Evolutionary conservation across 208 protist genomes (phyloP).

Genomic region (Leishmania braziliensis): DNA sequence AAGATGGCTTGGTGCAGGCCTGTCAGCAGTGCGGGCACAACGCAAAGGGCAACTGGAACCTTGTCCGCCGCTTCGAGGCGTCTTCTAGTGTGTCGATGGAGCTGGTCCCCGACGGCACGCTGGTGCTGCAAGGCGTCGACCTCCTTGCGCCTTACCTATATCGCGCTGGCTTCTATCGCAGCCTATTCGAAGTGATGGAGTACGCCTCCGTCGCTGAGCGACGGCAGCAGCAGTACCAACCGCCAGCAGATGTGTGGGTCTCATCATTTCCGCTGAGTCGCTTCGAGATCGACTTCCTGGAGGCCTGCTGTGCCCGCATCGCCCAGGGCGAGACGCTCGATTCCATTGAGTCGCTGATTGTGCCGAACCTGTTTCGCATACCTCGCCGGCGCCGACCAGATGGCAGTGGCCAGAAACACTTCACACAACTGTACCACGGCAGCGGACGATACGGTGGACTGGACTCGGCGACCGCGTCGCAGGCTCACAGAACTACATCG

Average conservation of each 20-base stretch:
- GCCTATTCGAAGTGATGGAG: constrained; percentile 41
- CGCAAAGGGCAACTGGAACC: constrained; percentile 44
- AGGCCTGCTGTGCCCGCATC: constrained; percentile 82
- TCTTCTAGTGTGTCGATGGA: constrained; percentile 64
- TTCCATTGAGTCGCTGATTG: constrained; percentile 51
- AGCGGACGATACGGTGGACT: neutral
- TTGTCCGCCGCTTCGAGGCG: constrained; percentile 70
- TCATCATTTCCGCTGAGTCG: constrained; percentile 58
- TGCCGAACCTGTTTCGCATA: constrained; percentile 78
- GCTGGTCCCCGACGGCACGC: constrained; percentile 75
- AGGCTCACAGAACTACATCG: neutral
- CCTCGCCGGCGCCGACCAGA: constrained; percentile 48
- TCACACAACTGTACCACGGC: constrained; percentile 9
- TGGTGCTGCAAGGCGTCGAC: constrained; percentile 75
- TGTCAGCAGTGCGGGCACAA: constrained; percentile 55
- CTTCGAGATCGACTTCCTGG: constrained; percentile 87
- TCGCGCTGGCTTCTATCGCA: constrained; percentile 79
- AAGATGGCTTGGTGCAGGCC: constrained; percentile 42
- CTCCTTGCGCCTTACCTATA: constrained; percentile 64
- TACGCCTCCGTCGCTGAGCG: constrained; percentile 24
- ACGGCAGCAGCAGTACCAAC: constrained; percentile 22
- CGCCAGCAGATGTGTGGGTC: constrained; percentile 60
- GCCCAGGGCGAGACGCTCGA: constrained; percentile 49
- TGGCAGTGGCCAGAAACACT: constrained; percentile 3
- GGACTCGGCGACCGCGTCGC: neutral